These are phyloP conservation scores for Pisolithus thermaeus DNA, from an alignment of 1,284 basidiomycete species.

Conservation along the genomic window DNA sequence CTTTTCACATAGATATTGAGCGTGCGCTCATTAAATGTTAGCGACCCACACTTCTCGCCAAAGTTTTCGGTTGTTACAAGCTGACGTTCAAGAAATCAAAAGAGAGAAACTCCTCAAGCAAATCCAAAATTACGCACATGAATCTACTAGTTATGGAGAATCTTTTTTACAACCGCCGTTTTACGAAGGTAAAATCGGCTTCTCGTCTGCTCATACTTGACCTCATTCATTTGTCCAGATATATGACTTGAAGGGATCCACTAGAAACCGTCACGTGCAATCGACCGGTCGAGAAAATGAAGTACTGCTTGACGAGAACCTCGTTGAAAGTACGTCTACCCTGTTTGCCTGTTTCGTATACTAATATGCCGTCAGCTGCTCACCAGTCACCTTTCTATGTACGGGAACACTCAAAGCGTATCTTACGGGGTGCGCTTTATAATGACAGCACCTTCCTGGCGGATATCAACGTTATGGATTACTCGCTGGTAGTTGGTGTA, in stretches of 20 bases:
- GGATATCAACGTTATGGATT: slow-evolving; percentile 99
- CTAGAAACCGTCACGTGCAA: slow-evolving; percentile 86
- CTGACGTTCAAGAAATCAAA: slow-evolving; percentile 86
- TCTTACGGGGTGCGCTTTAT: slow-evolving; percentile 84
- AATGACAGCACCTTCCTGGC: slow-evolving; percentile 95
- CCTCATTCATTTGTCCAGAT: slow-evolving; percentile 46
- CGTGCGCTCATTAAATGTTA: slow-evolving; percentile 28
- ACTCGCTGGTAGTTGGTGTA: slow-evolving; percentile 93
- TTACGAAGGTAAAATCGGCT: slow-evolving; percentile 61
- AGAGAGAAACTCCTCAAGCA: slow-evolving; percentile 49
- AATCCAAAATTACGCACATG: slow-evolving; percentile 83
- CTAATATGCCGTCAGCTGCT: slow-evolving; percentile 41
- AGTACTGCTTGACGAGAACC: slow-evolving; percentile 89
- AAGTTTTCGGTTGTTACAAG: slow-evolving; percentile 97
- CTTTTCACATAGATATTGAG: neutral
- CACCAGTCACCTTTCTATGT: slow-evolving; percentile 85
- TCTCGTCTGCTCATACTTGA: neutral
- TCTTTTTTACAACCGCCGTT: slow-evolving; percentile 85
- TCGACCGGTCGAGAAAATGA: slow-evolving; percentile 90
- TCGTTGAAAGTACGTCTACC: slow-evolving; percentile 64
- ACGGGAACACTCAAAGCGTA: slow-evolving; percentile 92
- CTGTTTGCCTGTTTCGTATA: neutral
- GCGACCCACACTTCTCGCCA: slow-evolving; percentile 92
- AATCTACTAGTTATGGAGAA: slow-evolving; percentile 98
- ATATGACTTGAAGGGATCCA: slow-evolving; percentile 93